Conservation (phyloP, 176 grass and related monocot species). For the Bothriochloa decipiens region DNA sequence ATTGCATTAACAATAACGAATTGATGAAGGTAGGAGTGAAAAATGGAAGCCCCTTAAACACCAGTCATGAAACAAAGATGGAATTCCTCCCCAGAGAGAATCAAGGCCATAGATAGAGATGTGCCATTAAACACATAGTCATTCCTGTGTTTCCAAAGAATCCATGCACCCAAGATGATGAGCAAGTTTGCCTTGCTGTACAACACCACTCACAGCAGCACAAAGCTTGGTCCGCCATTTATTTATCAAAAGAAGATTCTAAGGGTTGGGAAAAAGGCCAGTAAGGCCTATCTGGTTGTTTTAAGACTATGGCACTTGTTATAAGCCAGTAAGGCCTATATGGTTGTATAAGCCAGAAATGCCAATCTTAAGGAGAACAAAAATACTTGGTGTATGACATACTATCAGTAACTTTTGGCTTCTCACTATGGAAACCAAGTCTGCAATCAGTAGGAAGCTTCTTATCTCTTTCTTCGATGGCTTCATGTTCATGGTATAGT, state of each 20-base stretch:
- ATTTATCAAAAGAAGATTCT: background rate
- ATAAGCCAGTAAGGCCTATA: background rate
- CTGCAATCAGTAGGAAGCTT: conserved; percentile 6
- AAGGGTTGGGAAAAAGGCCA: background rate
- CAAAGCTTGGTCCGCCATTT: background rate
- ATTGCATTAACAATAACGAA: too few species aligned
- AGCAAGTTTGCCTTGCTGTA: background rate
- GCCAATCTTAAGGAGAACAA: background rate
- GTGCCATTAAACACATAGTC: background rate
- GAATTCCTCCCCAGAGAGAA: background rate
- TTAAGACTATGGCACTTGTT: background rate
- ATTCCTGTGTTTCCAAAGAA: background rate
- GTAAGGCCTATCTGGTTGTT: background rate
- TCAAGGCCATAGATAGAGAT: background rate
- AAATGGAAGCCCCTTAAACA: background rate
- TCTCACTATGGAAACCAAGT: background rate
- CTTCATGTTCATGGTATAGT: conserved; percentile 34
- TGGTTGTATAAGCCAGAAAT: background rate
- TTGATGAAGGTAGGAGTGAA: too few species aligned
- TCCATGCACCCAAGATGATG: background rate
- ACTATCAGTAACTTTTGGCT: background rate
- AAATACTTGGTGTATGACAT: background rate
- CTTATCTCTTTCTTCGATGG: conserved; percentile 35
- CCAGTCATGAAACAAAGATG: background rate
- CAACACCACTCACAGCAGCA: background rate